Conservation (phyloP, 345 rosid species). For the Citrus trifoliata region DNA sequence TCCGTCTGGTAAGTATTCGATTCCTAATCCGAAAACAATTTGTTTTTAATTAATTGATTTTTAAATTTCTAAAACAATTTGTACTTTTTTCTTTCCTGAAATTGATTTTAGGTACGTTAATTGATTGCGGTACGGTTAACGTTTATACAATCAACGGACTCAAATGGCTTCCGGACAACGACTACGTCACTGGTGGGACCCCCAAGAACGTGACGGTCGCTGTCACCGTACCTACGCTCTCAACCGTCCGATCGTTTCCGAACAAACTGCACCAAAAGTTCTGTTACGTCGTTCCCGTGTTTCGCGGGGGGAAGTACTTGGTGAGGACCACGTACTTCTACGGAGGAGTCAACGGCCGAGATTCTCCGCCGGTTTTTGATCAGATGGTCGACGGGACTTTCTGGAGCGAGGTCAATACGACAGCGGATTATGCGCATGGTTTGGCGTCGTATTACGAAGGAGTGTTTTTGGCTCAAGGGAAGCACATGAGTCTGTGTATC, state of each 20-base stretch:
- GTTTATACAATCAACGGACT: constrained; percentile 40
- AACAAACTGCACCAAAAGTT: constrained; percentile 41
- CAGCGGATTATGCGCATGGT: constrained; percentile 56
- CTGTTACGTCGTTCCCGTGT: constrained; percentile 58
- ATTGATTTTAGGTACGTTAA: constrained; percentile 42
- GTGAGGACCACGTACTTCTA: constrained; percentile 75
- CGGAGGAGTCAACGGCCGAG: constrained; percentile 68
- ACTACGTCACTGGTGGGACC: constrained; percentile 44
- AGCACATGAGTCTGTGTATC: constrained; percentile 68
- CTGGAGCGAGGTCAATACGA: constrained; percentile 79
- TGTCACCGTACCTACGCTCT: constrained; percentile 31
- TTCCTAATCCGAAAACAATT: not conserved
- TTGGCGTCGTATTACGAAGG: constrained; percentile 69
- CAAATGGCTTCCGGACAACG: constrained; percentile 59
- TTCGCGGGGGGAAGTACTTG: constrained; percentile 60
- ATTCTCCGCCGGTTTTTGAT: constrained; percentile 77
- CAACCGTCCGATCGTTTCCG: constrained; percentile 87
- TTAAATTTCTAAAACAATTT: not conserved
- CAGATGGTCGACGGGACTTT: constrained; percentile 88
- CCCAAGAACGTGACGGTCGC: constrained; percentile 36
- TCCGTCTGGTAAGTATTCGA: constrained; percentile 31
- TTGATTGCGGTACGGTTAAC: constrained; percentile 67
- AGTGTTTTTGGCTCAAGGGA: constrained; percentile 68
- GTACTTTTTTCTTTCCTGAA: not conserved
- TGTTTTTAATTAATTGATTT: not conserved